Evolutionary conservation across 257 asterid species (phyloP).

Genomic region (Rehmannia glutinosa): DNA sequence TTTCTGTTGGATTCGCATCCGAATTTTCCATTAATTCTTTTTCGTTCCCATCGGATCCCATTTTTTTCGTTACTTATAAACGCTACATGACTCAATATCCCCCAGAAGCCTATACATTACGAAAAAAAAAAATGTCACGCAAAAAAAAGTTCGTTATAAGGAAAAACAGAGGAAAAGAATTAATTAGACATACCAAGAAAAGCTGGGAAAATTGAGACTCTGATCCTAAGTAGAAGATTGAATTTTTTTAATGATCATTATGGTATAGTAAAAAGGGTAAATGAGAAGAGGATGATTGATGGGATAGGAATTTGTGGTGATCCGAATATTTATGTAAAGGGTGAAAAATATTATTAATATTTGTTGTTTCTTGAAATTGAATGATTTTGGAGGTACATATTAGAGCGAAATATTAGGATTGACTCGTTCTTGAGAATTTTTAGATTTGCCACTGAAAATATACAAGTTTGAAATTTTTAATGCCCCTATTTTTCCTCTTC

Average conservation of each 20-base stretch:
- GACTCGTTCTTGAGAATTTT: constrained; percentile 1
- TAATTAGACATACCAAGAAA: constrained; percentile 8
- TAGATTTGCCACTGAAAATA: not conserved
- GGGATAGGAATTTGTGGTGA: constrained; percentile 26
- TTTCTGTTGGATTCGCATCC: constrained; percentile 14
- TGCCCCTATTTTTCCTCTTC: too few species aligned
- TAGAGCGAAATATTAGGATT: not conserved
- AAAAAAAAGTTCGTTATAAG: not conserved
- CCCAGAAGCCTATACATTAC: constrained; percentile 14
- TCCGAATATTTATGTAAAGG: constrained; percentile 19
- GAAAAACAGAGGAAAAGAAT: not conserved
- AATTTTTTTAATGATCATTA: not conserved
- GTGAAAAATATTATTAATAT: too few species aligned
- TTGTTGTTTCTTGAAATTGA: too few species aligned
- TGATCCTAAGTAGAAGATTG: not conserved
- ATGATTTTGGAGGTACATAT: not conserved
- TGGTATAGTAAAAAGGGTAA: not conserved
- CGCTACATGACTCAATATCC: not conserved
- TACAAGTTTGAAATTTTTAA: too few species aligned
- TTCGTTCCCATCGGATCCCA: constrained; percentile 26
- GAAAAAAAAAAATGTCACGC: not conserved
- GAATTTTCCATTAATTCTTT: not conserved
- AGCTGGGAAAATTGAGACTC: constrained; percentile 18
- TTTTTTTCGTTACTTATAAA: not conserved
- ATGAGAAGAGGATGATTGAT: not conserved